A percentile compares a stretch with the other conserved stretches of the same genome.
Conservation (phyloP, 371 early-diverging fungal species). For the Haplosporangium sp. region DNA sequence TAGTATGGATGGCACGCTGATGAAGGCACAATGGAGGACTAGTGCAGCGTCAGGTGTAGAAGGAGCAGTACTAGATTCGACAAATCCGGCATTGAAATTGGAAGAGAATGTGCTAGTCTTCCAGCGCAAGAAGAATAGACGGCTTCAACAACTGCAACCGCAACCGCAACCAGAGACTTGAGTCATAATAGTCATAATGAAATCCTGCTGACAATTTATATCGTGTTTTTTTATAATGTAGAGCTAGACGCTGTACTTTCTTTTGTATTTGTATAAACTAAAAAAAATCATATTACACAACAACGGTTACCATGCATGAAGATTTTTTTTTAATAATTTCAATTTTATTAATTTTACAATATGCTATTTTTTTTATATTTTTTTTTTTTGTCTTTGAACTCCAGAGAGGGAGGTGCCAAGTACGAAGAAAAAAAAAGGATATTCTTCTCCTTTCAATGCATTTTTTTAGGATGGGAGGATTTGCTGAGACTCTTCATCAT, state of each 20-base stretch:
- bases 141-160: not conserved
- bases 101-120: slow-evolving; percentile 49
- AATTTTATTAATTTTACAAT: no score
- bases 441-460: not conserved
- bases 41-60: not conserved
- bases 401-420: not conserved
- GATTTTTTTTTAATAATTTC: no score
- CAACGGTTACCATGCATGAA: no score
- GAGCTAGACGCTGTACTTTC: no score
- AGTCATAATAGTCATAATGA: not conserved
- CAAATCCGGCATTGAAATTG: slow-evolving; percentile 17
- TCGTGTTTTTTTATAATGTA: not conserved
- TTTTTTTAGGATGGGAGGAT: slow-evolving; percentile 29
- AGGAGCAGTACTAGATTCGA: not conserved
- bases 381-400: not conserved
- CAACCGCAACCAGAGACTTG: not conserved
- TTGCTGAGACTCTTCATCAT: slow-evolving; percentile 26
- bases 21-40: not conserved
- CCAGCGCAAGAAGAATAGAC: slow-evolving; percentile 30
- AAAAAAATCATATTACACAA: no score
- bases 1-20: not conserved
- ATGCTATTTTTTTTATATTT: no score
- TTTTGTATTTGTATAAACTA: not conserved
- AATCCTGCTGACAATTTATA: not conserved
- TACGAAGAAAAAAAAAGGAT: not conserved